A percentile compares a stretch with the other conserved stretches of the same genome.
Conservation (phyloP, 2,329 filamentous ascomycete genomes). For the Sporothrix humicola region DNA sequence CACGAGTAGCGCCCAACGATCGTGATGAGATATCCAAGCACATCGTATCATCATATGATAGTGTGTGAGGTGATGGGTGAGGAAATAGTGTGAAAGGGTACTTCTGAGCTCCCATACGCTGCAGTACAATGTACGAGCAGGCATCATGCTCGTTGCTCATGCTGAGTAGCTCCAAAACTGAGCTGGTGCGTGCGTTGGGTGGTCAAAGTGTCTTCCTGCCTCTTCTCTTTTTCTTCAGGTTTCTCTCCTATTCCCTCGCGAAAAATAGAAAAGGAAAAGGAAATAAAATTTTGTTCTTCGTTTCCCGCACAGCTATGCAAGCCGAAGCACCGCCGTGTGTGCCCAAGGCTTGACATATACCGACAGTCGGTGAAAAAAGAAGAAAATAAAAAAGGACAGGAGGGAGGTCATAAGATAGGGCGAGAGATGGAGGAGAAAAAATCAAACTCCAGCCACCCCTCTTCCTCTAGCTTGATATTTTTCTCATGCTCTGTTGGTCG, state of each 20-base stretch:
- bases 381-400: not conserved
- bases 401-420: too few species aligned
- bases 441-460: slow-evolving; percentile 5
- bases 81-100: not conserved
- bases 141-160: not conserved
- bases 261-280: not conserved
- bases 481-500: not conserved
- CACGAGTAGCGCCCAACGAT: slow-evolving; percentile 5
- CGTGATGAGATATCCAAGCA: not conserved
- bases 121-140: not conserved
- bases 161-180: too few species aligned
- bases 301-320: not conserved
- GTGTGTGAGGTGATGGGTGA: not conserved
- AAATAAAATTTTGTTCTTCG: not conserved
- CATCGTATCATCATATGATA: not conserved
- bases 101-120: not conserved
- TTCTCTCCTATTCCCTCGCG: slow-evolving; percentile 8
- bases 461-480: not conserved
- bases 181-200: not conserved
- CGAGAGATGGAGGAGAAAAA: not conserved
- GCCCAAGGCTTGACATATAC: not conserved
- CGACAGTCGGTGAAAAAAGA: not conserved
- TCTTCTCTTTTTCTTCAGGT: too few species aligned
- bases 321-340: not conserved
- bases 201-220: not conserved